Conservation (phyloP, 306 rosid genomes). For the Erythrophleum fordii region DNA sequence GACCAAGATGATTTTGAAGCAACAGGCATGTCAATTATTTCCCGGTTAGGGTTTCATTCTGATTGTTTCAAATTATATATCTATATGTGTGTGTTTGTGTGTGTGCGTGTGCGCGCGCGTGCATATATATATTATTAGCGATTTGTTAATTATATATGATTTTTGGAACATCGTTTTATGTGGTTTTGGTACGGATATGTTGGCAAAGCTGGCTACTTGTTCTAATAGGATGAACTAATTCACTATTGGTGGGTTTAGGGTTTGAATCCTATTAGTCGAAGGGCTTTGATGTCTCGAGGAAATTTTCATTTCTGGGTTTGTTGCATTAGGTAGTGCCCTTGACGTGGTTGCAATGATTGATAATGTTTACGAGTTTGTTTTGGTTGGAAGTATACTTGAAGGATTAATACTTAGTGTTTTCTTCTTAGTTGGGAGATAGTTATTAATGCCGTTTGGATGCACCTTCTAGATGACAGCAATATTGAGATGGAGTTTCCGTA, state of each 20-base stretch:
- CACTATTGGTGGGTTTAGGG: conserved; percentile 46
- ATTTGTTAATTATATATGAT: conserved; percentile 9
- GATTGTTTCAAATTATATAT: conserved; percentile 1
- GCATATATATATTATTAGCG: conserved; percentile 23
- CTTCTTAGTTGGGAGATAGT: conserved; percentile 33
- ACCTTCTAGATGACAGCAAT: conserved; percentile 58
- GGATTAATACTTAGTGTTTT: conserved; percentile 4
- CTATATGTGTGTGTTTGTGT: background rate
- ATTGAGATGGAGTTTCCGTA: conserved; percentile 55
- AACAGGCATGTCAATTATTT: conserved; percentile 57
- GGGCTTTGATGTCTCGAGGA: conserved; percentile 34
- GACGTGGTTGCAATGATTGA: conserved; percentile 25
- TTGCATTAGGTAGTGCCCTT: conserved; percentile 9
- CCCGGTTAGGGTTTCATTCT: conserved; percentile 49
- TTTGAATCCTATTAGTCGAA: conserved; percentile 36
- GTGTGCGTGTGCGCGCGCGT: too few relatives aligned
- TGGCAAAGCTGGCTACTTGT: conserved; percentile 16
- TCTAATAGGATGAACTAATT: conserved; percentile 35
- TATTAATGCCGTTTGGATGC: conserved; percentile 54
- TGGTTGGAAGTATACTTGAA: background rate
- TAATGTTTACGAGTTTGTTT: conserved; percentile 6
- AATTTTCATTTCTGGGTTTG: conserved; percentile 25
- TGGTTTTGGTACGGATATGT: conserved; percentile 23
- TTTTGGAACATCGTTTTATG: background rate
- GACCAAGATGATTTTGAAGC: conserved; percentile 42